Evolutionary conservation across 345 rosid species (phyloP).

Genomic region (Citrus cavaleriei): DNA sequence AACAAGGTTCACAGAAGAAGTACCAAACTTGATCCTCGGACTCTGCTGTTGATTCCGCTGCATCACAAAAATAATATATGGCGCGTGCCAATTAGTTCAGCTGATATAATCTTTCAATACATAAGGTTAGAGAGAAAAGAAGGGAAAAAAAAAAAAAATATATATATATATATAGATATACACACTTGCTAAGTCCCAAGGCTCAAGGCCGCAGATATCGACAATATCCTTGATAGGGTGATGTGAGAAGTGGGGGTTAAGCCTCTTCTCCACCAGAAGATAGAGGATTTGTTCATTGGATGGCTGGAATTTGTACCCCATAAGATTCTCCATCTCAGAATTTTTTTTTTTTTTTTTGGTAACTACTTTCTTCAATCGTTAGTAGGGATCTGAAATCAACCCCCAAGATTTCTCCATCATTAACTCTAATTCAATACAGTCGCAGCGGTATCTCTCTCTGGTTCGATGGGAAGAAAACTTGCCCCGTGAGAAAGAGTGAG

Average conservation of each 20-base stretch:
- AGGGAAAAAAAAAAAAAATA: fast-evolving
- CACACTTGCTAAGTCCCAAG: slow-evolving; percentile 33
- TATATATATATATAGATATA: too few species aligned
- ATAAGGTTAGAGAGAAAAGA: background rate
- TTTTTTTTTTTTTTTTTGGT: background rate
- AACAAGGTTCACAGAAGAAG: slow-evolving; percentile 22
- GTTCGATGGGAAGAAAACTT: background rate
- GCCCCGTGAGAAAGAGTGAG: background rate
- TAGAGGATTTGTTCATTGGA: slow-evolving; percentile 14
- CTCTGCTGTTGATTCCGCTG: background rate
- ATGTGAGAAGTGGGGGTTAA: background rate
- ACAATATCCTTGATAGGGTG: background rate
- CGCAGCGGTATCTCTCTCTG: background rate
- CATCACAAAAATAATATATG: background rate
- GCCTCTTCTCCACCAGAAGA: slow-evolving; percentile 2
- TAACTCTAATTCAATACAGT: too few species aligned
- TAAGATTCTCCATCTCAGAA: background rate
- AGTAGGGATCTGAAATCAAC: background rate
- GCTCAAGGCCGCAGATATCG: slow-evolving; percentile 16
- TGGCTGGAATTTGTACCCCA: slow-evolving; percentile 28
- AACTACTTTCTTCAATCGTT: too few species aligned
- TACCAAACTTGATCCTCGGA: slow-evolving; percentile 28
- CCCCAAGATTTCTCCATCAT: background rate
- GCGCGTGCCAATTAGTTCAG: background rate
- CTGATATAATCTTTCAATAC: background rate